Percentiles rank a stretch among this genome's conserved stretches.
Evolutionary conservation across 495 filamentous ascomycete species (phyloP).

Genomic region (Paragyromitra xinjiangensis): DNA sequence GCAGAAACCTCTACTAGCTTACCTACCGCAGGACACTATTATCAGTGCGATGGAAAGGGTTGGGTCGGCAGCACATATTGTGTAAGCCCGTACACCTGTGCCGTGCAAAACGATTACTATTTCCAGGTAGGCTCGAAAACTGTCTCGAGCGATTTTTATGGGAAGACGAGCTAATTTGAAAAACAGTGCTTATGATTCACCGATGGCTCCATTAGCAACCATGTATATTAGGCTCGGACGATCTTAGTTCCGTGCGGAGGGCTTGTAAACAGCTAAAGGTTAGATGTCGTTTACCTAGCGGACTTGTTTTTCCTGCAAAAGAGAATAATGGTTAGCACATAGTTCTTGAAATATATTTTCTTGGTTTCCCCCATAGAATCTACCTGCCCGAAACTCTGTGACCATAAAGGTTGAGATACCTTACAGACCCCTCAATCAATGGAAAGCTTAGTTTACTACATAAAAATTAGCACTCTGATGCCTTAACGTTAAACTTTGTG

Average conservation of each 20-base stretch:
- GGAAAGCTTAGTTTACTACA: not conserved
- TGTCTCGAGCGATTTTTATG: not conserved
- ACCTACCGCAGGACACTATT: constrained; percentile 55
- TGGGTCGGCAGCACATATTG: constrained; percentile 61
- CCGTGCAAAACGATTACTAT: constrained; percentile 59
- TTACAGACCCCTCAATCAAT: not conserved
- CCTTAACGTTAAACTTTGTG: not conserved
- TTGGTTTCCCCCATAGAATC: not conserved
- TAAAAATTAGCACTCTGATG: not conserved
- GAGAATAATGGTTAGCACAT: constrained; percentile 10
- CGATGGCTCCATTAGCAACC: not conserved
- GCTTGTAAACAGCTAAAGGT: constrained; percentile 19
- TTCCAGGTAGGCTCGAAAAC: constrained; percentile 53
- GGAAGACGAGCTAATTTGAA: not conserved
- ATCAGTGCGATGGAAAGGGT: constrained; percentile 61
- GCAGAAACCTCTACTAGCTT: constrained; percentile 18
- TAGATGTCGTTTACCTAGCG: not conserved
- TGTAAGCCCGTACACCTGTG: constrained; percentile 61
- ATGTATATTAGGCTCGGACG: not conserved
- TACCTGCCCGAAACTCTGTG: no score
- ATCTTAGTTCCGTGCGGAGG: constrained; percentile 55
- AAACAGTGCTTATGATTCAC: constrained; percentile 3
- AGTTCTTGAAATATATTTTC: constrained; percentile 32
- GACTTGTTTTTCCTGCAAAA: not conserved
- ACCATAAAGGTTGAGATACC: not conserved